These are phyloP conservation scores for Xylaria sp. DNA, from an alignment of 2,329 filamentous ascomycete genomes.

Conservation along the genomic window DNA sequence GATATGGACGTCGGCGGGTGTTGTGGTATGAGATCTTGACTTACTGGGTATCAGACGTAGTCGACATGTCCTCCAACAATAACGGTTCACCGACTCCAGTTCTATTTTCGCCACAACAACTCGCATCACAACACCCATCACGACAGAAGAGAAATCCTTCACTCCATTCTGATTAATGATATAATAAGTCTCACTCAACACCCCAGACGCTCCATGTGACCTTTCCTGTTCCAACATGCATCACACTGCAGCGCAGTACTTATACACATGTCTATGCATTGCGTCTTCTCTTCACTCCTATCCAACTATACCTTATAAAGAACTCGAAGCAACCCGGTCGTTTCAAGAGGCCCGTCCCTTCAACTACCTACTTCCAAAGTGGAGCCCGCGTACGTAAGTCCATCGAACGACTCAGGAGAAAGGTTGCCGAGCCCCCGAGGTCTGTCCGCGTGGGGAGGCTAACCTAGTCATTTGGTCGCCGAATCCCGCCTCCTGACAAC, in stretches of 20 bases:
- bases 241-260: not conserved
- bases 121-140: too few species aligned
- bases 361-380: not conserved
- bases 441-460: not conserved
- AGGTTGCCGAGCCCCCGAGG: not conserved
- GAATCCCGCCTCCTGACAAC: not conserved
- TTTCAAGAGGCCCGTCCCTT: not conserved
- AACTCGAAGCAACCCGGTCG: not conserved
- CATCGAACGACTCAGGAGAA: not conserved
- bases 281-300: not conserved
- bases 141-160: not conserved
- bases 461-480: conserved; percentile 6
- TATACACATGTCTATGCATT: not conserved
- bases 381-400: not conserved
- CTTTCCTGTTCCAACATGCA: not conserved
- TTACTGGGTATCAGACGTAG: too few species aligned
- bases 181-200: not conserved
- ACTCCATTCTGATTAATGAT: not conserved
- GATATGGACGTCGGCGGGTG: too few species aligned
- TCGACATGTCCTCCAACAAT: too few species aligned
- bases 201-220: not conserved
- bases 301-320: not conserved
- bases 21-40: too few species aligned
- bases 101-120: too few species aligned
- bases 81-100: too few species aligned